These are phyloP conservation scores for Dillenia suffruticosa DNA, from an alignment of 164 flowering plant species.

Conservation along the genomic window DNA sequence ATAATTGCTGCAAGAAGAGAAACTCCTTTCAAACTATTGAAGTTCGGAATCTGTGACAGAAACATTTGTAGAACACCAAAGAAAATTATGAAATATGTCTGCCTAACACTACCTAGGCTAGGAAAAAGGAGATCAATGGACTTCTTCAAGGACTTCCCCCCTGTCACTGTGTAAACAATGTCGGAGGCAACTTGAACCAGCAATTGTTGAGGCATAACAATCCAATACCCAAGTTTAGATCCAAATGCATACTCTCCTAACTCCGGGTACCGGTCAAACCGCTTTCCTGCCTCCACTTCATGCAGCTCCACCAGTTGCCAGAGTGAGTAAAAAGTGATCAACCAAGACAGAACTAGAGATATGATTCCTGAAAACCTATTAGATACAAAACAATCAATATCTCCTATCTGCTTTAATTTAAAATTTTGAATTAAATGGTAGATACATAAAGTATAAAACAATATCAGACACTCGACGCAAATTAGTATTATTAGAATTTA, in stretches of 20 bases:
- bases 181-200: constrained; percentile 24
- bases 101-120: neutral
- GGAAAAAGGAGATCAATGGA: constrained; percentile 10
- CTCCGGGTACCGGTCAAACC: constrained; percentile 35
- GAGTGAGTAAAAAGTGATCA: constrained; percentile 25
- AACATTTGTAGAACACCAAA: constrained; percentile 19
- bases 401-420: no score
- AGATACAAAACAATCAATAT: neutral
- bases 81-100: constrained; percentile 24
- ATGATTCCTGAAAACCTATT: constrained; percentile 23
- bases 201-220: constrained; percentile 28
- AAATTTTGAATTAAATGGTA: no score
- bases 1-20: constrained; percentile 30
- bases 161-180: constrained; percentile 34
- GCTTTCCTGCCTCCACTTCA: constrained; percentile 29
- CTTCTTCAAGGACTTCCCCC: constrained; percentile 32
- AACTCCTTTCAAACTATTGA: constrained; percentile 22
- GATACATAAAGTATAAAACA: no score
- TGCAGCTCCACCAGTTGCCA: constrained; percentile 37
- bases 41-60: constrained; percentile 28
- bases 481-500: neutral
- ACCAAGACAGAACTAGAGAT: constrained; percentile 18
- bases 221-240: constrained; percentile 21
- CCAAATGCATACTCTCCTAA: constrained; percentile 30
- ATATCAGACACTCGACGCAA: no score